Conservation (phyloP, 2,329 filamentous ascomycete genomes). For the Aspergillus pseudonomiae region DNA sequence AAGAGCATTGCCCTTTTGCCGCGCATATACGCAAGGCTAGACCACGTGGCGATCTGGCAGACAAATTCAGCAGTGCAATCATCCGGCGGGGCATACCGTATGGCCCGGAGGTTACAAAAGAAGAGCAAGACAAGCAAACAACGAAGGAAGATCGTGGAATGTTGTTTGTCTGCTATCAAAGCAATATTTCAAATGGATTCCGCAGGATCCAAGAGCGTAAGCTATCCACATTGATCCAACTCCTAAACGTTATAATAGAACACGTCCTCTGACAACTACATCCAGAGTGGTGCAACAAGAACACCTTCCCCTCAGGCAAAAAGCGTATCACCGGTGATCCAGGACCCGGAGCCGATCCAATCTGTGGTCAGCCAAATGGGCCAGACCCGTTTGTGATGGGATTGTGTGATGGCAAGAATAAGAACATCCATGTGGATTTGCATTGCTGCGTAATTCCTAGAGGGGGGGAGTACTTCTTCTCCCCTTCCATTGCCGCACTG, state of each 20-base stretch:
- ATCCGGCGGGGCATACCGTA: slow-evolving; percentile 13
- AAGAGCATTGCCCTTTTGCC: slow-evolving; percentile 10
- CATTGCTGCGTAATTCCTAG: not conserved
- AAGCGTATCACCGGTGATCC: slow-evolving; percentile 2
- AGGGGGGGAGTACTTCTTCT: slow-evolving; percentile 11
- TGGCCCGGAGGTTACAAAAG: not conserved
- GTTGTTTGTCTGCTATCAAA: slow-evolving; percentile 5
- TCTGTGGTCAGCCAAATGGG: slow-evolving; percentile 7
- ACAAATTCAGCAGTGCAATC: not conserved
- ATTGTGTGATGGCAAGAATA: slow-evolving; percentile 7
- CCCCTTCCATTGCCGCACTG: slow-evolving; percentile 2
- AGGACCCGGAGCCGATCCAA: slow-evolving; percentile 9
- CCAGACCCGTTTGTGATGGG: slow-evolving; percentile 4
- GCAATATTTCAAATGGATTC: slow-evolving; percentile 4
- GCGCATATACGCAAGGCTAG: slow-evolving; percentile 11
- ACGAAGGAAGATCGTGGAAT: slow-evolving; percentile 1
- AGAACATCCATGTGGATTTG: not conserved
- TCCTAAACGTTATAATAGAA: not conserved
- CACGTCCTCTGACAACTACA: not conserved
- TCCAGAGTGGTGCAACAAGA: slow-evolving; percentile 9
- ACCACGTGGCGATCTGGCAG: slow-evolving; percentile 1
- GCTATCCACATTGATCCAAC: not conserved
- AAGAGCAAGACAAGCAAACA: not conserved
- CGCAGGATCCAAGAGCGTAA: not conserved
- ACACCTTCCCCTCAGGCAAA: slow-evolving; percentile 3